These are phyloP conservation scores for Lanzia echinophila DNA, from an alignment of 2,329 filamentous ascomycete species.

Conservation along the genomic window DNA sequence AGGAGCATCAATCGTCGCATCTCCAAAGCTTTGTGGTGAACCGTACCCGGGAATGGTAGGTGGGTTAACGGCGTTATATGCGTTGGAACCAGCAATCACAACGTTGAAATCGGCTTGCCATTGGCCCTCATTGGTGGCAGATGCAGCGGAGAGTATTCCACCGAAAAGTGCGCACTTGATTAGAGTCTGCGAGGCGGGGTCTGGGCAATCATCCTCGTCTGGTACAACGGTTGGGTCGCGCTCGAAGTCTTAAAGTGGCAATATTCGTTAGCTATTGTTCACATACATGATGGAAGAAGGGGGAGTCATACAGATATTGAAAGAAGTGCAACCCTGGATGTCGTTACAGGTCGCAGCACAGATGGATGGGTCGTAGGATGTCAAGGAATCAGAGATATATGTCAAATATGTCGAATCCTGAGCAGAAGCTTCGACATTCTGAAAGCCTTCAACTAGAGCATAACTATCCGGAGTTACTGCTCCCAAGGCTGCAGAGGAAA, in stretches of 20 bases:
- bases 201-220: conserved; percentile 2
- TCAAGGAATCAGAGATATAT: conserved; percentile 7
- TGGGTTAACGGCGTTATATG: conserved; percentile 2
- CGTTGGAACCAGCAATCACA: conserved; percentile 8
- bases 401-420: conserved; percentile 7
- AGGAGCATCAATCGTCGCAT: conserved; percentile 30
- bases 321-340: conserved; percentile 8
- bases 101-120: conserved; percentile 8
- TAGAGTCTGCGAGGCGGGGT: conserved; percentile 5
- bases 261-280: neutral
- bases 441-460: neutral
- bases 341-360: conserved; percentile 8
- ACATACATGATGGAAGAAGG: neutral
- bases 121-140: conserved; percentile 5
- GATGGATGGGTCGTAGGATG: conserved; percentile 7
- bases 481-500: neutral
- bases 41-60: conserved; percentile 21
- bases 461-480: conserved; percentile 1
- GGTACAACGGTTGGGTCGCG: conserved; percentile 5
- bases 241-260: conserved; percentile 9
- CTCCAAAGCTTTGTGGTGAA: conserved; percentile 25
- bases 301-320: conserved; percentile 5
- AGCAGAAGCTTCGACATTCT: neutral
- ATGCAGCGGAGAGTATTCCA: conserved; percentile 3
- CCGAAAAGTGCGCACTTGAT: conserved; percentile 10